Evolutionary conservation across 2,329 filamentous ascomycete genomes (phyloP).

Genomic region (Monosporascus cannonballus): DNA sequence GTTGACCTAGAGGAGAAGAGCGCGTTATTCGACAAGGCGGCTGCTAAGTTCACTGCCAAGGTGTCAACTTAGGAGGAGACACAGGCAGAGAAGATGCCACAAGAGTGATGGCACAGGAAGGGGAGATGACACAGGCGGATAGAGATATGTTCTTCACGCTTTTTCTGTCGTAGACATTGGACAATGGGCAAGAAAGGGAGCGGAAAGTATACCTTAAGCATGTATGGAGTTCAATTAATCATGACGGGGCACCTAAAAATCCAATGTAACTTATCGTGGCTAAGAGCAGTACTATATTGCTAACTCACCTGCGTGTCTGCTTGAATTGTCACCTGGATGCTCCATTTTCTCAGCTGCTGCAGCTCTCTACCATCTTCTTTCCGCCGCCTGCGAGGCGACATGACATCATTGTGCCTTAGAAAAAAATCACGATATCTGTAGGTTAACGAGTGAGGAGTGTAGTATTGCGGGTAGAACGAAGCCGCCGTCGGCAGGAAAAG

Average conservation of each 20-base stretch:
- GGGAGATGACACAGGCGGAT: background rate
- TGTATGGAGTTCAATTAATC: background rate
- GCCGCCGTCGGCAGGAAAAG: too few relatives aligned
- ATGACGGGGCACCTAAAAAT: background rate
- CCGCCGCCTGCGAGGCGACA: background rate
- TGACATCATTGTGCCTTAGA: background rate
- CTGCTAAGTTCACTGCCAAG: constrained; percentile 80
- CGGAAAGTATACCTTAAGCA: background rate
- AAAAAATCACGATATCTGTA: background rate
- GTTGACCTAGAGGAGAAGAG: constrained; percentile 78
- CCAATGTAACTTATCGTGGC: background rate
- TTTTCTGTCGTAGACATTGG: background rate
- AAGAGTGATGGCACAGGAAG: background rate
- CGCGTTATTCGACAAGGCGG: constrained; percentile 78
- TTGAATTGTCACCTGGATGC: background rate
- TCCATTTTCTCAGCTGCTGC: background rate
- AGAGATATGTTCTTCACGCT: background rate
- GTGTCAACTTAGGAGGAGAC: constrained; percentile 49
- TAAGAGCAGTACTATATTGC: background rate
- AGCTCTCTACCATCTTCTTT: background rate
- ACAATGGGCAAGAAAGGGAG: background rate
- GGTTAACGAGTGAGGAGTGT: background rate
- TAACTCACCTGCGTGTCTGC: background rate
- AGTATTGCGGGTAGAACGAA: background rate
- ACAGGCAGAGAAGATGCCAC: background rate